Evolutionary conservation across 768 basidiomycete genomes (phyloP), one percentile per base, ranked within the genome.

Genomic region (Lactarius vividus): DNA sequence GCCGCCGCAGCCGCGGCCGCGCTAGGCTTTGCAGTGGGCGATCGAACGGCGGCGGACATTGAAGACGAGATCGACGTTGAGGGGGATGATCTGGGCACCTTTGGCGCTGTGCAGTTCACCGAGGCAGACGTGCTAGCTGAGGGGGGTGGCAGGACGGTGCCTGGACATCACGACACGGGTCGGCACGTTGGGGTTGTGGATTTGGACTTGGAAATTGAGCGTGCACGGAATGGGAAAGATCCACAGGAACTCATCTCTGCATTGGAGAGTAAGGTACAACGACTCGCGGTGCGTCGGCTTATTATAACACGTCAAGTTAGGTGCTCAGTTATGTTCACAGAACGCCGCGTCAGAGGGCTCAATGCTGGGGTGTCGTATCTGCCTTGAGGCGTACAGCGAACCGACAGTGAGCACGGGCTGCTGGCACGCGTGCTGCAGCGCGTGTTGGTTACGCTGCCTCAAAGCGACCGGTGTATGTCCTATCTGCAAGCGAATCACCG

Each of bases 401-500:
- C 88, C 91, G 0, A 91, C 91, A 0, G 84, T 87, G 10, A 91
- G 89, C 16, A 91, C 89, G 0, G 91, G 91, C 8, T 94, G 91
- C 74, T 94, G 92, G 92, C 91, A 94, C 72, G 89, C 89, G 0
- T 92, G 88, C 69, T 94, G 91, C 73, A 80, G 85, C 53, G 85
- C 85, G 71, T 94, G 91, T 74, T 94, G 91, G 91, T 75, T 94
- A 39, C 85, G 86, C n/a, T 92, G 92, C 74, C 80, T 94, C 52
- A 89, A 88, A 26, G 85, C 89, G 13, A 92, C 90, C 8, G 91
- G 87, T 72, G 81, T 93, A 18, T 94, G 91, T 73, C 91, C 91
- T 0, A 92, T 93, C 69, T 94, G 91, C 80, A 92, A 93, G 75
- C 84, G 92, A 58, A 94, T 94, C 62, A 93, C 91, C 31, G 80